Percentiles rank a stretch among this genome's conserved stretches.
These are phyloP conservation scores for Suhomyces atakaporum DNA, from an alignment of 1,139 yeast genomes.

Conservation along the genomic window DNA sequence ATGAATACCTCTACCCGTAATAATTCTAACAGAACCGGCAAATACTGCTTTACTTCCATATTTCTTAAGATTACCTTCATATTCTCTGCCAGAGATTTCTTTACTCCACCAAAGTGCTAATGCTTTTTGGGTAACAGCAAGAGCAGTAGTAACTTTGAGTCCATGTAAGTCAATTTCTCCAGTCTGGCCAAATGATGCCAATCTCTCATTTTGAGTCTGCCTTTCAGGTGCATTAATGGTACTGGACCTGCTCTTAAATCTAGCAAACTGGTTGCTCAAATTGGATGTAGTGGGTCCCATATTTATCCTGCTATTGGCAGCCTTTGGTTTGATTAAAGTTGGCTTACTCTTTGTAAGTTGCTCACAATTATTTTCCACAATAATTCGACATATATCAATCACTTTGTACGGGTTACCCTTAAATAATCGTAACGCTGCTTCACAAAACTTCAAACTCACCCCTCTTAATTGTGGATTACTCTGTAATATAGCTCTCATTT, in stretches of 20 bases:
- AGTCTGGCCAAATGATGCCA: slow-evolving; percentile 7
- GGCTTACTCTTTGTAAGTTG: slow-evolving; percentile 14
- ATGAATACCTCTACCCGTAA: slow-evolving; percentile 69
- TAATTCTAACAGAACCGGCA: slow-evolving; percentile 40
- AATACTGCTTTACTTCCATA: slow-evolving; percentile 32
- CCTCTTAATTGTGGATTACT: slow-evolving; percentile 19
- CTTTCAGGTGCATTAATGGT: slow-evolving; percentile 5
- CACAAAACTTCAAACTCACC: slow-evolving; percentile 30
- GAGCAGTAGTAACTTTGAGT: slow-evolving; percentile 45
- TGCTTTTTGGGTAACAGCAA: slow-evolving; percentile 31
- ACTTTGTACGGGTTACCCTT: slow-evolving; percentile 41
- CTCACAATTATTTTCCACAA: slow-evolving; percentile 27
- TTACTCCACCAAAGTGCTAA: slow-evolving; percentile 56
- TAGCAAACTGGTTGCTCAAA: slow-evolving; percentile 15
- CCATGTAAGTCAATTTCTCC: slow-evolving; percentile 55
- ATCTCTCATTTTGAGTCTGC: slow-evolving; percentile 4
- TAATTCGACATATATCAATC: slow-evolving; percentile 26
- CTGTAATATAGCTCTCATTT: slow-evolving; percentile 24
- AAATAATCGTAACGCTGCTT: slow-evolving; percentile 39
- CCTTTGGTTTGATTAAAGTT: background rate
- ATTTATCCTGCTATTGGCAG: background rate
- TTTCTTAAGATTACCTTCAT: slow-evolving; percentile 36
- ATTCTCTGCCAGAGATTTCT: slow-evolving; percentile 44
- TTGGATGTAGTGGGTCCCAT: slow-evolving; percentile 2
- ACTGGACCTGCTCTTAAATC: slow-evolving; percentile 11